phyloP scores from a whole-genome alignment of 768 basidiomycete genomes.

The Phaffia australis region DNA sequence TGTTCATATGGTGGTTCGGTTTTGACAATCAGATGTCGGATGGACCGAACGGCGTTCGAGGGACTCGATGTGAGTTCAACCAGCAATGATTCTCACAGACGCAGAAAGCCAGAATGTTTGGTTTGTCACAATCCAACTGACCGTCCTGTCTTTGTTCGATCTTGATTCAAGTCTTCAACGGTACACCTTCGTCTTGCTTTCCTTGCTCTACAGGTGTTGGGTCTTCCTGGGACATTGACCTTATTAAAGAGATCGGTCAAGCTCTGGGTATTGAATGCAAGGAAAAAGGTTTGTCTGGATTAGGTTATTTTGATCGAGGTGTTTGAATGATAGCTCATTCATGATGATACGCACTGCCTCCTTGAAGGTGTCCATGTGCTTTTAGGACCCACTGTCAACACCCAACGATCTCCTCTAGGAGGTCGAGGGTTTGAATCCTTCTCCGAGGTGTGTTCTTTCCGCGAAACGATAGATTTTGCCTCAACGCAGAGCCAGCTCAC shows the following conservation, averaged over 20 bases:
- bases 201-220: constrained; percentile 62
- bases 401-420: constrained; percentile 43
- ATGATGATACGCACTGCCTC: too few species aligned
- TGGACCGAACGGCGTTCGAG: constrained; percentile 50
- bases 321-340: background rate
- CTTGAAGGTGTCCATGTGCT: constrained; percentile 35
- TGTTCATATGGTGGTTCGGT: constrained; percentile 25
- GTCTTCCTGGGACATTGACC: constrained; percentile 56
- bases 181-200: constrained; percentile 55
- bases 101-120: constrained; percentile 42
- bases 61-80: constrained; percentile 30
- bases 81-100: constrained; percentile 29
- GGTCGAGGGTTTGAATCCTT: constrained; percentile 53
- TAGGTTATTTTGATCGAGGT: background rate
- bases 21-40: constrained; percentile 4
- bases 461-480: too few species aligned
- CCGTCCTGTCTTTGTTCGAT: too few species aligned
- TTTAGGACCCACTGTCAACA: constrained; percentile 65
- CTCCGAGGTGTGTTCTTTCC: constrained; percentile 41
- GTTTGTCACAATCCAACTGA: background rate
- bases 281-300: constrained; percentile 51
- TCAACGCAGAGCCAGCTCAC: too few species aligned
- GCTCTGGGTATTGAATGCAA: constrained; percentile 59
- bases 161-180: constrained; percentile 42
- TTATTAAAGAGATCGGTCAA: constrained; percentile 48